Conservation (phyloP, 345 rosid genomes). For the Ceriops zippeliana region DNA sequence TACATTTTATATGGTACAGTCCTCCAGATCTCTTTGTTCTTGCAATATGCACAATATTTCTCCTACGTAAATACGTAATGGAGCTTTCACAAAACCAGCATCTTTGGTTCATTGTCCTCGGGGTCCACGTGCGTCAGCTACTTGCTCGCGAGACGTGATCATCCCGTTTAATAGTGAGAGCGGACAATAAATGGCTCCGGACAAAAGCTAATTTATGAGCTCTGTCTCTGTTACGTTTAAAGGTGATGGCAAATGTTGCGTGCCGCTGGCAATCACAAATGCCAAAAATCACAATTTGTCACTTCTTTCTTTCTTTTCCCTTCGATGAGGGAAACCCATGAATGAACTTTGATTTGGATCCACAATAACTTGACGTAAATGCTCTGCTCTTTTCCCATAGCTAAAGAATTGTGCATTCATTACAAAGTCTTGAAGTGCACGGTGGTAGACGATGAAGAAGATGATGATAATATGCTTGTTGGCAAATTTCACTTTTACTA, state of each 20-base stretch:
- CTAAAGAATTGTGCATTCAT: too few relatives aligned
- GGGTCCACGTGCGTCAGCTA: constrained; percentile 24
- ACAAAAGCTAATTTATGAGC: too few relatives aligned
- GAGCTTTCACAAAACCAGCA: constrained; percentile 14
- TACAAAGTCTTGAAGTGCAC: too few relatives aligned
- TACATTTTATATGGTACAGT: too few relatives aligned
- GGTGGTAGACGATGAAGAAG: too few relatives aligned
- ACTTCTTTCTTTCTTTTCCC: too few relatives aligned
- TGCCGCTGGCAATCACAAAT: background rate
- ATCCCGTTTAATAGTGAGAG: background rate
- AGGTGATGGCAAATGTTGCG: background rate
- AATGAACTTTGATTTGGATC: too few relatives aligned
- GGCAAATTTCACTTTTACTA: too few relatives aligned
- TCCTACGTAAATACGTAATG: constrained; percentile 3
- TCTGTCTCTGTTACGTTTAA: background rate
- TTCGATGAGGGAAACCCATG: too few relatives aligned
- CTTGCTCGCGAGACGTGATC: constrained; percentile 10
- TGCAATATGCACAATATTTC: constrained; percentile 10
- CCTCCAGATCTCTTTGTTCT: background rate
- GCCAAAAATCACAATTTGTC: background rate
- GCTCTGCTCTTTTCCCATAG: too few relatives aligned
- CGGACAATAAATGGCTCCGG: background rate
- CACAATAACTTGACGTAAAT: too few relatives aligned
- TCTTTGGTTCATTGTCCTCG: constrained; percentile 8
- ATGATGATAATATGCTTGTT: too few relatives aligned